phyloP scores from a whole-genome alignment of 148 eudicot species.

The Rhododendron griersonianum region DNA sequence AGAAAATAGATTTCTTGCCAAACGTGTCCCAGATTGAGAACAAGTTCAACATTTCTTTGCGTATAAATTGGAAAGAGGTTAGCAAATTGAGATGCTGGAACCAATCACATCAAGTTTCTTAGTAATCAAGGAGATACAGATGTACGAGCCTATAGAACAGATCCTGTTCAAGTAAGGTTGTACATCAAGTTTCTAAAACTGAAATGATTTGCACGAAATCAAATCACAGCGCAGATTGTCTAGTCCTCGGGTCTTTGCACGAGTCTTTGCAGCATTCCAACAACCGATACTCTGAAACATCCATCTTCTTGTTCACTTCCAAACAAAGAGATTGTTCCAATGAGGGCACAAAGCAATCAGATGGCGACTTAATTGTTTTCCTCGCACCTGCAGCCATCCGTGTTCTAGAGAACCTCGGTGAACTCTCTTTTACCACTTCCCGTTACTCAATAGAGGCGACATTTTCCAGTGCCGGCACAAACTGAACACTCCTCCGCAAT shows the following conservation, averaged over 20 bases:
- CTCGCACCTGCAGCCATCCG: not conserved
- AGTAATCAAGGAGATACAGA: too few species aligned
- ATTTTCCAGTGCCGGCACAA: slow-evolving; percentile 85
- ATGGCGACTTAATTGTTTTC: not conserved
- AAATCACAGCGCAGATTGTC: not conserved
- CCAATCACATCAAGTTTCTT: not conserved
- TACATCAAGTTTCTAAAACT: not conserved
- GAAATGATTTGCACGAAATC: not conserved
- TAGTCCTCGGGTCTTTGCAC: not conserved
- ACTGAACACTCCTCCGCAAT: slow-evolving; percentile 69
- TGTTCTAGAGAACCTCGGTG: not conserved
- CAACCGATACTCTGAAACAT: not conserved
- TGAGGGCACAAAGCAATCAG: not conserved
- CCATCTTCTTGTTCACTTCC: not conserved
- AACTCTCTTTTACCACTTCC: not conserved
- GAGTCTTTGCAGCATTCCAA: not conserved
- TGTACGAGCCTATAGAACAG: too few species aligned
- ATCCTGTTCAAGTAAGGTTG: too few species aligned
- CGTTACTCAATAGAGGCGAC: slow-evolving; percentile 35
- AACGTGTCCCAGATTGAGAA: not conserved
- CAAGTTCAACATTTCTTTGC: not conserved
- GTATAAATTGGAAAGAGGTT: not conserved
- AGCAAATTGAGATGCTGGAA: not conserved
- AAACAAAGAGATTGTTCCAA: not conserved
- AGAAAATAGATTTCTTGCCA: not conserved